A percentile compares a stretch with the other conserved stretches of the same genome.
Evolutionary conservation across 2,329 filamentous ascomycete genomes (phyloP).

Genomic region (Nothophaeocryptopus gaeumannii): DNA sequence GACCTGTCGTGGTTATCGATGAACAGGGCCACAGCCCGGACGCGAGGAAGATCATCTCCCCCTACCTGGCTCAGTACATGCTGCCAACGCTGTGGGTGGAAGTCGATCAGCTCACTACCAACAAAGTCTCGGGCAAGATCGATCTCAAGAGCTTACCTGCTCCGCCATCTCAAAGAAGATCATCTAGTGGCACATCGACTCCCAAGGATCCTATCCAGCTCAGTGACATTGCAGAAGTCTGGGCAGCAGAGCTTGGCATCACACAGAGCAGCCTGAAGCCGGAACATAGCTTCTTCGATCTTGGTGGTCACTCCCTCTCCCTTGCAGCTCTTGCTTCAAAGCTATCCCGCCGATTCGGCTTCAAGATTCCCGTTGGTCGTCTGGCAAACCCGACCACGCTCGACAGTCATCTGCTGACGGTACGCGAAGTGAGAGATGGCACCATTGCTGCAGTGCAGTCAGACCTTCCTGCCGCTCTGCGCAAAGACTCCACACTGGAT

Average conservation of each 20-base stretch:
- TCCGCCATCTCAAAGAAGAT: conserved; percentile 50
- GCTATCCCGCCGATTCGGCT: conserved; percentile 67
- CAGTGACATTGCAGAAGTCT: conserved; percentile 66
- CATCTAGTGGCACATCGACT: conserved; percentile 10
- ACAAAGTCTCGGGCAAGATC: conserved; percentile 75
- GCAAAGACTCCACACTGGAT: conserved; percentile 64
- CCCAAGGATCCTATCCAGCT: conserved; percentile 60
- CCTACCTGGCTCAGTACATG: conserved; percentile 77
- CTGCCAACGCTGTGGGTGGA: conserved; percentile 76
- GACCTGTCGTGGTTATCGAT: conserved; percentile 64
- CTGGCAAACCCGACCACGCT: conserved; percentile 71
- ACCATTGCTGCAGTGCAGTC: conserved; percentile 72
- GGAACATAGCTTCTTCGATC: conserved; percentile 76
- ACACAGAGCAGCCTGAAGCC: conserved; percentile 60
- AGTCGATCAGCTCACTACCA: conserved; percentile 67
- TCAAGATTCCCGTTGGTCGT: conserved; percentile 67
- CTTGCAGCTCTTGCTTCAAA: conserved; percentile 74
- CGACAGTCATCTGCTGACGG: conserved; percentile 67
- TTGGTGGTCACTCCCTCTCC: conserved; percentile 74
- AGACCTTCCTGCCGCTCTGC: conserved; percentile 67
- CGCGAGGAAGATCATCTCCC: conserved; percentile 62
- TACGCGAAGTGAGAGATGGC: conserved; percentile 68
- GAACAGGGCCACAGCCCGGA: conserved; percentile 68
- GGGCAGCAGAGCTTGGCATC: conserved; percentile 69
- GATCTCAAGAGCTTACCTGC: conserved; percentile 69